Conservation (phyloP, 768 basidiomycete genomes). For the Leccinum variicolor region DNA sequence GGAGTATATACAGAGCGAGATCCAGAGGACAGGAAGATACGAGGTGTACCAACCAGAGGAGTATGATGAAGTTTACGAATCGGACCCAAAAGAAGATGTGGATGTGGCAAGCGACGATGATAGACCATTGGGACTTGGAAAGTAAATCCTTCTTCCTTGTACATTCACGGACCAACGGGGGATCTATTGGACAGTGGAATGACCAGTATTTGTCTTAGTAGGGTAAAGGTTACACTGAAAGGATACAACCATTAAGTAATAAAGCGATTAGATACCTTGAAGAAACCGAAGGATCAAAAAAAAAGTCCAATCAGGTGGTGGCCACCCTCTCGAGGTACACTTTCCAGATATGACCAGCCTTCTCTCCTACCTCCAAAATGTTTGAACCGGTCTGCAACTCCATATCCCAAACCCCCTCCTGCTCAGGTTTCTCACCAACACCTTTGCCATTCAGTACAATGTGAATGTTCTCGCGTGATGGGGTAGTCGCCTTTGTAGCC, state of each 20-base stretch:
- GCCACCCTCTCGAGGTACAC: conserved; percentile 54
- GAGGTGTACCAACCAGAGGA: conserved; percentile 63
- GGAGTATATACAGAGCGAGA: conserved; percentile 51
- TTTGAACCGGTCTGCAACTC: conserved; percentile 56
- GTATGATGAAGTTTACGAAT: conserved; percentile 40
- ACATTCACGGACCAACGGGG: not conserved
- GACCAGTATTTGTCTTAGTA: conserved; percentile 21
- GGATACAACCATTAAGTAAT: conserved; percentile 32
- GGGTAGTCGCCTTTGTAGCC: conserved; percentile 38
- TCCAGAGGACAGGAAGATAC: conserved; percentile 60
- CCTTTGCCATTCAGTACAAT: conserved; percentile 60
- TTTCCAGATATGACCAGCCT: conserved; percentile 68
- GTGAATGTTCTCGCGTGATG: conserved; percentile 47
- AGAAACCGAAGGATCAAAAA: conserved; percentile 7
- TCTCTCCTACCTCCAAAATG: conserved; percentile 70
- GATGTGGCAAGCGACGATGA: conserved; percentile 19
- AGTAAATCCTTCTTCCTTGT: conserved; percentile 4
- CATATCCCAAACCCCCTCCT: conserved; percentile 58
- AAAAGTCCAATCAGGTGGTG: conserved; percentile 15
- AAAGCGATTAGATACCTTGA: conserved; percentile 26
- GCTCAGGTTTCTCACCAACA: conserved; percentile 43
- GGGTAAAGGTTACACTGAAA: conserved; percentile 23
- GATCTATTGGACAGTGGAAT: conserved; percentile 8
- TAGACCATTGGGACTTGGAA: conserved; percentile 14
- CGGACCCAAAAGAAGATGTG: conserved; percentile 4